Conservation (phyloP, 2,329 filamentous ascomycete genomes). For the Claviceps spartinae region DNA sequence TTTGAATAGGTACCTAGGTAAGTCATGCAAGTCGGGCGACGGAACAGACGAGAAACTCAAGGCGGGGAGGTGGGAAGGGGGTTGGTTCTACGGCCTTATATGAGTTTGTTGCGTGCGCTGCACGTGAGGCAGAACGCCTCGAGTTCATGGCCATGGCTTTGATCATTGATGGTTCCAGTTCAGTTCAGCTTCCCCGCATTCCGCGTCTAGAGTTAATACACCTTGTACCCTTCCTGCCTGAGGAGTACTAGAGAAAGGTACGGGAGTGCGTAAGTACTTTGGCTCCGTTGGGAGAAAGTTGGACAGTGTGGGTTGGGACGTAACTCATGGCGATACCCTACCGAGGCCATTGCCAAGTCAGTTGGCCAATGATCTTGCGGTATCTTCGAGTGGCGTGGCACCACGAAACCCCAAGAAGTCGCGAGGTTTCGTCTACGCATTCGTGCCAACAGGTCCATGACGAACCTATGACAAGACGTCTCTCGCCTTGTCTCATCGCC, state of each 20-base stretch:
- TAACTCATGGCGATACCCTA: too few species aligned
- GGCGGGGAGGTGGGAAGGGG: neutral
- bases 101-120: neutral
- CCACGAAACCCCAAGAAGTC: neutral
- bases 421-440: neutral
- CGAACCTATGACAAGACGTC: neutral
- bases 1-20: neutral
- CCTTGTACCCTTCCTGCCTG: too few species aligned
- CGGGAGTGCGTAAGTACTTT: too few species aligned
- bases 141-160: too few species aligned
- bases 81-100: neutral
- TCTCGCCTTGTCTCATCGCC: too few species aligned
- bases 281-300: too few species aligned
- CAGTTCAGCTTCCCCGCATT: too few species aligned
- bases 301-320: too few species aligned
- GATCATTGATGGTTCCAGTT: too few species aligned
- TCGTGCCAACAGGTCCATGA: neutral
- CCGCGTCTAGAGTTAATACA: too few species aligned
- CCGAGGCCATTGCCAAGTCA: neutral
- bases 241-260: too few species aligned
- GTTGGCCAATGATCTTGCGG: neutral
- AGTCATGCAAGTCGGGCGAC: neutral
- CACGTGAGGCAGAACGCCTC: too few species aligned
- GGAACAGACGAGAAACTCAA: neutral
- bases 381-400: neutral